A percentile compares a stretch with the other conserved stretches of the same genome.
Evolutionary conservation across 176 grass and related monocot species (phyloP).

Genomic region (Carex pumila): DNA sequence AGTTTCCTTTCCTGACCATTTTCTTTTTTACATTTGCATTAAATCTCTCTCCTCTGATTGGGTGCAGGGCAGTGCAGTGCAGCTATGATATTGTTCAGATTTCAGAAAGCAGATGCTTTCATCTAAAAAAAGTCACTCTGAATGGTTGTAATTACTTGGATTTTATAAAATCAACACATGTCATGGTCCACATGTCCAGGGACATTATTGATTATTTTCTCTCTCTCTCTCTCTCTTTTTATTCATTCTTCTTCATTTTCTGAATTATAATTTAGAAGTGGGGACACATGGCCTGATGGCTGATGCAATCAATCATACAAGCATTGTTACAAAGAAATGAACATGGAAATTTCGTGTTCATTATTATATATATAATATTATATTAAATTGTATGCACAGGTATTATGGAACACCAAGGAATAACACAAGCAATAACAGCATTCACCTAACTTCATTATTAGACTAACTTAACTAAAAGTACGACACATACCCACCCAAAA

Average conservation of each 20-base stretch:
- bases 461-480: conserved; percentile 1
- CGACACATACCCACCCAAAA: no score
- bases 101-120: neutral
- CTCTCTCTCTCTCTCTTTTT: neutral
- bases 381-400: neutral
- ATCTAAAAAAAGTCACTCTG: conserved; percentile 3
- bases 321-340: neutral
- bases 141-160: neutral
- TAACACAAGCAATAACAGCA: conserved; percentile 9
- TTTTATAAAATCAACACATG: neutral
- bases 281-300: neutral
- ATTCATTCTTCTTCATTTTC: neutral
- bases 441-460: conserved; percentile 18
- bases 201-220: neutral
- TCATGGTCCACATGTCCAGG: neutral
- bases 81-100: neutral
- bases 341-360: neutral
- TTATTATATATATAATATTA: neutral
- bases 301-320: neutral
- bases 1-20: neutral
- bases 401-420: neutral
- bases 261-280: neutral
- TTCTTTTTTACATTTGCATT: neutral
- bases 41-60: conserved; percentile 1
- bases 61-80: neutral